Evolutionary conservation across 106 monocot genomes (phyloP), one percentile per base, ranked within the genome.

Genomic region (Iris macrosiphon): DNA sequence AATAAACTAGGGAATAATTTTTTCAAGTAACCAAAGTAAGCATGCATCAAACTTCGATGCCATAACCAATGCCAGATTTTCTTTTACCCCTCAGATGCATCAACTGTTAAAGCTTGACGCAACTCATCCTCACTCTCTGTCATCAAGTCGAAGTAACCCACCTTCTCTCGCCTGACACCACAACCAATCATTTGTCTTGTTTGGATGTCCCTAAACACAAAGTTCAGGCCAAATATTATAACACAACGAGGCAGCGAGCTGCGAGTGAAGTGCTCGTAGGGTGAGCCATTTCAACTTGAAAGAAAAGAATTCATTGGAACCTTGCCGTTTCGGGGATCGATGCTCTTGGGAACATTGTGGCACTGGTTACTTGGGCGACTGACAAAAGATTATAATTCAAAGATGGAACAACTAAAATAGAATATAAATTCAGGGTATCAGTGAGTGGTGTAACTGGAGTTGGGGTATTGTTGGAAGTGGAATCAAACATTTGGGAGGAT

Each of bases 1-100:
- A 55, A 65, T 16, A 65, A 65, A 42, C 17, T 40, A 43, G 54
- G 54, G 44, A 65, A 55, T 33, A 65, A 43, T 30, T 21, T 65
- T n/a, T 34, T 54, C 24, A 55, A 1, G 21, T 55, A 55, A 54
- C 53, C 15, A 44, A 65, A 65, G 14, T 52, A 42, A 11, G 50
- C n/a, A 55, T 65, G 65, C 6, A 38, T 53, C 16, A 65, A 10
- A 55, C 29, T 23, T 34, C 29, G 52, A 54, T 65, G 39, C 54
- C 52, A 54, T 41, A 56, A 43, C 26, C 22, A 45, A 2, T 40
- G 54, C 1, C 44, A 22, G 25, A 34, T 11, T 13, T 13, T 44
- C 21, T 31, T 43, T 8, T 44, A 14, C 6, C 16, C 28, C 22
- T 4, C 6, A 49, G 37, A 35, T 2, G 18, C 13, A 9, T 37